Evolutionary conservation across 768 basidiomycete genomes (phyloP).

Genomic region (Gelatoporia subvermispora): DNA sequence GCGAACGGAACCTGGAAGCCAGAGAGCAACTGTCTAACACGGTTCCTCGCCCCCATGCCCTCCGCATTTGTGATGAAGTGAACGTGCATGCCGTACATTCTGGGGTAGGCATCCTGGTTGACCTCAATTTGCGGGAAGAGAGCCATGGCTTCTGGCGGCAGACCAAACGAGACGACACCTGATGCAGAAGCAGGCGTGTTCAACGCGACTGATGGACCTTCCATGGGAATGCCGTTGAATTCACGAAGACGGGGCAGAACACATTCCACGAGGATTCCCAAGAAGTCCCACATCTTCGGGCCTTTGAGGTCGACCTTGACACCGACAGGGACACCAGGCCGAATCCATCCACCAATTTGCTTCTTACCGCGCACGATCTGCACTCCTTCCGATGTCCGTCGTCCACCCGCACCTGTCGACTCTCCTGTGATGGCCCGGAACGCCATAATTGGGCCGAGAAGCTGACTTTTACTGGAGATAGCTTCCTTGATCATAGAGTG

Average conservation of each 20-base stretch:
- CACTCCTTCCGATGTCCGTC: conserved; percentile 67
- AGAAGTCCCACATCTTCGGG: conserved; percentile 91
- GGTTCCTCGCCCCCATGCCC: conserved; percentile 87
- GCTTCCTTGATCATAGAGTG: conserved; percentile 86
- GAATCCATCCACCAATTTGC: conserved; percentile 76
- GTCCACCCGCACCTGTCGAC: conserved; percentile 66
- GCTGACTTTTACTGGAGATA: conserved; percentile 58
- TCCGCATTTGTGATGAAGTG: conserved; percentile 87
- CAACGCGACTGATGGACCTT: conserved; percentile 63
- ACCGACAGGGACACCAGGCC: conserved; percentile 77
- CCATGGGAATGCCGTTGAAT: conserved; percentile 78
- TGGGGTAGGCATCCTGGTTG: conserved; percentile 86
- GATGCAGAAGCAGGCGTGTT: conserved; percentile 74
- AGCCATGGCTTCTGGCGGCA: conserved; percentile 78
- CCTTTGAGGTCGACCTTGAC: conserved; percentile 90
- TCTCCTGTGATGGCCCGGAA: conserved; percentile 86
- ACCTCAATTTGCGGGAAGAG: conserved; percentile 96
- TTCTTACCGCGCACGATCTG: conserved; percentile 68
- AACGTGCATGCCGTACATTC: conserved; percentile 85
- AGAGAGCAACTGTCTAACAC: conserved; percentile 80
- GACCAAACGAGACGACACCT: conserved; percentile 87
- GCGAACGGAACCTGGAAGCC: conserved; percentile 91
- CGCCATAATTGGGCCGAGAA: conserved; percentile 85
- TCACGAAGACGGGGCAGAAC: conserved; percentile 93
- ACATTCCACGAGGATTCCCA: conserved; percentile 84